A percentile compares a stretch with the other conserved stretches of the same genome.
phyloP scores from a whole-genome alignment of 805 yeast genomes.

The Lachancea quebecensis region DNA sequence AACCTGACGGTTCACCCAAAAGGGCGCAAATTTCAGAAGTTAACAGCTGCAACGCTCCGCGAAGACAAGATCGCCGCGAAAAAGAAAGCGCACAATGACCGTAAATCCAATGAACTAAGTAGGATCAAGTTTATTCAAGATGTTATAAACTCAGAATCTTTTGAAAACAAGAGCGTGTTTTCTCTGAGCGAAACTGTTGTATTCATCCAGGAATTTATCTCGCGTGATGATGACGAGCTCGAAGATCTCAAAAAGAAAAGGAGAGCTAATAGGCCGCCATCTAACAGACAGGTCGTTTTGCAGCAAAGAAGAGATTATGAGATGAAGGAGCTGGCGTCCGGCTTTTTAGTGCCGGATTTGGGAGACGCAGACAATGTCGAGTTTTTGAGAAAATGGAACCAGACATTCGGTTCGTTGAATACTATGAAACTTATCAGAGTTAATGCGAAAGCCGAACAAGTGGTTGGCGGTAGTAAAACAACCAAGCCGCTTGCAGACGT shows the following conservation, averaged over 20 bases:
- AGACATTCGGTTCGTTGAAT: constrained; percentile 70
- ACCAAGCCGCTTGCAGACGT: constrained; percentile 11
- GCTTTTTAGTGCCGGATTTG: constrained; percentile 69
- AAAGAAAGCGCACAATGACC: constrained; percentile 51
- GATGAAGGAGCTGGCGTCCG: constrained; percentile 53
- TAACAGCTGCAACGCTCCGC: constrained; percentile 81
- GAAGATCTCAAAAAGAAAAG: constrained; percentile 52
- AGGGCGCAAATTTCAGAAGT: constrained; percentile 80
- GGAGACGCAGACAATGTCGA: constrained; percentile 52
- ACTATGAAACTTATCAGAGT: constrained; percentile 45
- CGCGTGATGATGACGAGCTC: constrained; percentile 71
- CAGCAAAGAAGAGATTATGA: constrained; percentile 61
- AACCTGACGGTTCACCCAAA: constrained; percentile 56
- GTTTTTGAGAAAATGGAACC: constrained; percentile 68
- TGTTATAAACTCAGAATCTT: constrained; percentile 38
- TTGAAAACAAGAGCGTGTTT: constrained; percentile 38
- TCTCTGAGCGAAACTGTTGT: constrained; percentile 51
- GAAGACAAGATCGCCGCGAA: constrained; percentile 60
- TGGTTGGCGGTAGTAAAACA: constrained; percentile 16
- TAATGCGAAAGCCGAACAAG: constrained; percentile 22
- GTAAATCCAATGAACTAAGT: constrained; percentile 52
- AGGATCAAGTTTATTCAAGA: constrained; percentile 57
- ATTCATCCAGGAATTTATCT: constrained; percentile 54
- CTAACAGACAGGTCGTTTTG: constrained; percentile 59
- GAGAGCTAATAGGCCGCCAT: constrained; percentile 83